Conservation (phyloP, 2,329 filamentous ascomycete genomes). For the Chaetothyriales sp. region DNA sequence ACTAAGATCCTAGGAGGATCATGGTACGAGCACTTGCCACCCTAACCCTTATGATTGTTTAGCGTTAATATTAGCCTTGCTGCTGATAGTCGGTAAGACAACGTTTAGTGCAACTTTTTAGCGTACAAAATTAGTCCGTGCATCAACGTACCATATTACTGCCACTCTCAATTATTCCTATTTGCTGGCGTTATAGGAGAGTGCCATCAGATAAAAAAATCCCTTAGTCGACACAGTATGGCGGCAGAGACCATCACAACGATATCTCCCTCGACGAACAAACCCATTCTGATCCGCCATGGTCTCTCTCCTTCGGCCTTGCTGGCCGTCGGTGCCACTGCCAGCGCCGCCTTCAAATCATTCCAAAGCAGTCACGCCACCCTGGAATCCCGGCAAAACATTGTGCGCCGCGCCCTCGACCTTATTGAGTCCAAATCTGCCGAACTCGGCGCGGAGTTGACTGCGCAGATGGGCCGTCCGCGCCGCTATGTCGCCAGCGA, state of each 20-base stretch:
- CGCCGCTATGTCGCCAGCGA: slow-evolving; percentile 78
- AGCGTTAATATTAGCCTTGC: no score
- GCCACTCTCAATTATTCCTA: neutral
- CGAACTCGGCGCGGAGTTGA: slow-evolving; percentile 71
- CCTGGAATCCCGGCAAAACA: slow-evolving; percentile 61
- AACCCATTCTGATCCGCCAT: slow-evolving; percentile 65
- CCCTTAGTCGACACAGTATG: slow-evolving; percentile 21
- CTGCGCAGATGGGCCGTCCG: slow-evolving; percentile 87
- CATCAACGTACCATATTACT: no score
- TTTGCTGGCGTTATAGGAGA: neutral
- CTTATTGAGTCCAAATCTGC: slow-evolving; percentile 58
- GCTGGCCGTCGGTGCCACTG: slow-evolving; percentile 54
- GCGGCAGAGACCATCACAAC: slow-evolving; percentile 51
- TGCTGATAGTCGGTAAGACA: no score
- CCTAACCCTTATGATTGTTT: no score
- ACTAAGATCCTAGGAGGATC: no score
- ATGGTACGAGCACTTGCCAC: no score
- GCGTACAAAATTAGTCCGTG: no score
- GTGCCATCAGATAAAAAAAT: neutral
- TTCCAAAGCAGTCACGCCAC: slow-evolving; percentile 67
- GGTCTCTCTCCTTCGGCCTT: slow-evolving; percentile 60
- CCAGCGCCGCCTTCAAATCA: slow-evolving; percentile 60
- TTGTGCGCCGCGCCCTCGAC: slow-evolving; percentile 66
- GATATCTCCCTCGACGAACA: slow-evolving; percentile 81
- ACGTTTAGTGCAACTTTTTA: no score